Conservation (phyloP, 495 filamentous ascomycete species). For the Aspergillus saccharolyticus region DNA sequence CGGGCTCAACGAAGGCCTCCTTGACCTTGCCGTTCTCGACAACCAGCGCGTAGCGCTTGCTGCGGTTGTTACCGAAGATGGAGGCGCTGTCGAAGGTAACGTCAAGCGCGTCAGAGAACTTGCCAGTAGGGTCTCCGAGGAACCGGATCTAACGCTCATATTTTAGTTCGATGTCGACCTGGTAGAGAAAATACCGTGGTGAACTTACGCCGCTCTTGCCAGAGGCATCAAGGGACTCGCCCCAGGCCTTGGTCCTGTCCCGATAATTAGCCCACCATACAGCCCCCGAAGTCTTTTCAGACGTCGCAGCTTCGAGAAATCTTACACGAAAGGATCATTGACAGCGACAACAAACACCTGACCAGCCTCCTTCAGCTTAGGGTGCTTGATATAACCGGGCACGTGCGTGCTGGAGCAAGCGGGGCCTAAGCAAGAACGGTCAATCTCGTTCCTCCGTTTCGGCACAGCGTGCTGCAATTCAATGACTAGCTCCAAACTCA, state of each 20-base stretch:
- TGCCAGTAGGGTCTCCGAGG: conserved; percentile 78
- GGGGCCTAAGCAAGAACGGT: conserved; percentile 44
- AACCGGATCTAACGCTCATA: conserved; percentile 62
- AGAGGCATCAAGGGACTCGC: conserved; percentile 61
- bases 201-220: conserved; percentile 67
- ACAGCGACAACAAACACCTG: conserved; percentile 82
- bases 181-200: background rate
- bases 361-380: conserved; percentile 67
- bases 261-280: background rate
- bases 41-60: conserved; percentile 84
- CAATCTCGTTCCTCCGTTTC: background rate
- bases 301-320: conserved; percentile 3
- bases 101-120: conserved; percentile 81
- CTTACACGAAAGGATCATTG: conserved; percentile 95
- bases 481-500: background rate
- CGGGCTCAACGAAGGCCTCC: conserved; percentile 76
- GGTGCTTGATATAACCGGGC: conserved; percentile 74
- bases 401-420: conserved; percentile 76
- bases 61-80: conserved; percentile 80
- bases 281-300: background rate
- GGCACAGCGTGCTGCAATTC: no score
- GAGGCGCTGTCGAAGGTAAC: conserved; percentile 74
- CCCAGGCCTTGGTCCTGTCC: conserved; percentile 82
- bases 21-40: conserved; percentile 75
- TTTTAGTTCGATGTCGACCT: background rate